Conservation (phyloP, 768 basidiomycete genomes). For the Rhodotorula toruloides region DNA sequence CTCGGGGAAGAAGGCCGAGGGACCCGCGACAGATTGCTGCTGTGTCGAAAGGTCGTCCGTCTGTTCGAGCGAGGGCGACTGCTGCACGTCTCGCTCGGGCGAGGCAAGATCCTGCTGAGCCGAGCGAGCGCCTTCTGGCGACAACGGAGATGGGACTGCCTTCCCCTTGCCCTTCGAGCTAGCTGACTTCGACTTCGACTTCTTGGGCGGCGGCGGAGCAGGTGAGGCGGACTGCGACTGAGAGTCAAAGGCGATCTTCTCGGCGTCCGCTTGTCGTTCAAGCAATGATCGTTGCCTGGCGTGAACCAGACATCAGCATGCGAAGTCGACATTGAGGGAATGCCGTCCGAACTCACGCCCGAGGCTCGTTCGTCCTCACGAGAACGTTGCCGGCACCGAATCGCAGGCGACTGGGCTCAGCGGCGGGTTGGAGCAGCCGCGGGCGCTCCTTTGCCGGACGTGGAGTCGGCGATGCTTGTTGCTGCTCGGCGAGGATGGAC, state of each 20-base stretch:
- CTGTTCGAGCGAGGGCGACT: neutral
- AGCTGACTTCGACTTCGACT: neutral
- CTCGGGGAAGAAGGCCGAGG: neutral
- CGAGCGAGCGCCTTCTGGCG: neutral
- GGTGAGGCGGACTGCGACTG: neutral
- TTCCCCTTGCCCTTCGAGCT: neutral
- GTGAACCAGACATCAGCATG: neutral
- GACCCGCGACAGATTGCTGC: neutral
- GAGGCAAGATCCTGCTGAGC: neutral
- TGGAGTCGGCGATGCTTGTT: too few relatives aligned
- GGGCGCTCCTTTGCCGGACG: too few relatives aligned
- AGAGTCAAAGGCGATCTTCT: conserved; percentile 19
- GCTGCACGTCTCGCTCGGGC: neutral
- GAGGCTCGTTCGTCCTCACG: neutral
- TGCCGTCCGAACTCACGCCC: neutral
- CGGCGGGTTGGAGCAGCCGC: too few relatives aligned
- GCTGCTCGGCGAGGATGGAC: too few relatives aligned
- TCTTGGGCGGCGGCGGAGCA: neutral
- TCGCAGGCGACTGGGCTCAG: neutral
- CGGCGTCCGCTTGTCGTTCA: conserved; percentile 12
- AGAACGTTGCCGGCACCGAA: neutral
- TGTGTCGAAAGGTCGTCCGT: neutral
- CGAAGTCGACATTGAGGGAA: neutral
- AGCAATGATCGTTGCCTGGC: neutral
- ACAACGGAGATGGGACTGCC: neutral